A percentile compares a stretch with the other conserved stretches of the same genome.
phyloP scores from a whole-genome alignment of 2,329 filamentous ascomycete species.

The Phaeosphaeria sp. region DNA sequence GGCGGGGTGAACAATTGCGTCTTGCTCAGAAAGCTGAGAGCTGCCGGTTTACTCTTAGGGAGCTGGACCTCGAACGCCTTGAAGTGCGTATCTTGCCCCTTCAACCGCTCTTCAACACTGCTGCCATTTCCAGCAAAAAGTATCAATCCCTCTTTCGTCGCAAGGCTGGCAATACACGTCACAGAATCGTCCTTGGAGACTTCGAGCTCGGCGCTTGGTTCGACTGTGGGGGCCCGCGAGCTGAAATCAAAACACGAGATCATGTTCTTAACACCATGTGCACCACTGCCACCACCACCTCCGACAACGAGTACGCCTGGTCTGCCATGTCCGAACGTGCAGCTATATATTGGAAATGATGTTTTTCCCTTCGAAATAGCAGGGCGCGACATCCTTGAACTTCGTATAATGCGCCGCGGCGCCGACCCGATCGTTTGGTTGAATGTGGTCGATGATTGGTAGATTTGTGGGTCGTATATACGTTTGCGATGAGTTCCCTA shows the following conservation, averaged over 20 bases:
- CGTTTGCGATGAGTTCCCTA: background rate
- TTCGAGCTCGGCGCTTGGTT: constrained; percentile 73
- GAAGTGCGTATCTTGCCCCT: constrained; percentile 84
- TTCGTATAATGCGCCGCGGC: constrained; percentile 16
- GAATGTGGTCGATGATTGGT: background rate
- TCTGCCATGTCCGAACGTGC: constrained; percentile 69
- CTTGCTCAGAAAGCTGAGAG: constrained; percentile 58
- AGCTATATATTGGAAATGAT: constrained; percentile 80
- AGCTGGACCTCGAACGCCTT: constrained; percentile 73
- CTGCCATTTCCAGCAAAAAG: constrained; percentile 78
- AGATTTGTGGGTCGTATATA: background rate
- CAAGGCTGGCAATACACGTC: constrained; percentile 76
- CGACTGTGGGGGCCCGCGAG: constrained; percentile 65
- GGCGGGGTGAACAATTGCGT: constrained; percentile 58
- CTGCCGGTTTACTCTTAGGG: constrained; percentile 53
- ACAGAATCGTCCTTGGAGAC: constrained; percentile 91
- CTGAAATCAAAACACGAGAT: constrained; percentile 76
- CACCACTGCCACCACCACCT: constrained; percentile 82
- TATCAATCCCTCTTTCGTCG: constrained; percentile 63
- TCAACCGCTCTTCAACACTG: constrained; percentile 71
- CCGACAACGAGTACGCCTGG: constrained; percentile 66
- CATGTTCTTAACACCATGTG: constrained; percentile 74
- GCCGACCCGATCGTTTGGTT: background rate
- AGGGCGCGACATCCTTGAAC: constrained; percentile 37
- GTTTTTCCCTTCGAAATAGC: constrained; percentile 39